Percentiles rank a stretch among this genome's conserved stretches.
Conservation (phyloP, 192 early-diverging fungal genomes). For the Coemansia sp. region DNA sequence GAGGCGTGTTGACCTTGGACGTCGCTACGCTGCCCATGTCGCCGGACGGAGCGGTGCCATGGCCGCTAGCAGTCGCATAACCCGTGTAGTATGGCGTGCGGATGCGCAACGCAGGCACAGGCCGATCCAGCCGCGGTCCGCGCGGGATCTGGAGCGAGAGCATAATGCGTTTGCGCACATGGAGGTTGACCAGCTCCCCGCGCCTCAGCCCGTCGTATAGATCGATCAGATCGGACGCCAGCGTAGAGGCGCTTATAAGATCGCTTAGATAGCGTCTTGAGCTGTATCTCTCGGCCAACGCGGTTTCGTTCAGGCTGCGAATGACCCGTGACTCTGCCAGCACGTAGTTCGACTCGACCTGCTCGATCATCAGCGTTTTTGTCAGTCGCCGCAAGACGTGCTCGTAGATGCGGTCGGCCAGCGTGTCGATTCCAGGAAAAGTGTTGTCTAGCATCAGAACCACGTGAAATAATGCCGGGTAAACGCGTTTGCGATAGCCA, state of each 20-base stretch:
- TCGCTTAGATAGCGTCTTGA: constrained; percentile 32
- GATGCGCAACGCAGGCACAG: constrained; percentile 19
- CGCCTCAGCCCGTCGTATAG: constrained; percentile 50
- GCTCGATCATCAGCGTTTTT: constrained; percentile 52
- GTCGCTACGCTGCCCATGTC: constrained; percentile 14
- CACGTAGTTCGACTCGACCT: constrained; percentile 50
- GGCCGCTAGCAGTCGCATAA: constrained; percentile 5
- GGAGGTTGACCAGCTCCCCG: constrained; percentile 40
- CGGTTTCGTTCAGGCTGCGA: constrained; percentile 45
- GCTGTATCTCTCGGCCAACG: constrained; percentile 21
- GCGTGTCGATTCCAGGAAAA: constrained; percentile 27
- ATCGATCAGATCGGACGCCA: constrained; percentile 40
- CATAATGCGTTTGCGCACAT: constrained; percentile 48
- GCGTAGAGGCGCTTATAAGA: constrained; percentile 20
- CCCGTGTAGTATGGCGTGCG: constrained; percentile 14
- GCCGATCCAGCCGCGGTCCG: constrained; percentile 37
- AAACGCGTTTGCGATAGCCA: constrained; percentile 41
- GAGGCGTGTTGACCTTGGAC: constrained; percentile 38
- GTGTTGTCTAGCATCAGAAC: constrained; percentile 57
- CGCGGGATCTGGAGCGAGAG: constrained; percentile 53
- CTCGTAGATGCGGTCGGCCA: constrained; percentile 51
- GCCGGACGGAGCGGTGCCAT: constrained; percentile 11
- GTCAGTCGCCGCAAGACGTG: constrained; percentile 47
- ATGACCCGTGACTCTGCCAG: constrained; percentile 47
- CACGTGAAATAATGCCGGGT: constrained; percentile 43